Conservation (phyloP, 2,329 filamentous ascomycete genomes). For the Fusarium tanahbumbuense region DNA sequence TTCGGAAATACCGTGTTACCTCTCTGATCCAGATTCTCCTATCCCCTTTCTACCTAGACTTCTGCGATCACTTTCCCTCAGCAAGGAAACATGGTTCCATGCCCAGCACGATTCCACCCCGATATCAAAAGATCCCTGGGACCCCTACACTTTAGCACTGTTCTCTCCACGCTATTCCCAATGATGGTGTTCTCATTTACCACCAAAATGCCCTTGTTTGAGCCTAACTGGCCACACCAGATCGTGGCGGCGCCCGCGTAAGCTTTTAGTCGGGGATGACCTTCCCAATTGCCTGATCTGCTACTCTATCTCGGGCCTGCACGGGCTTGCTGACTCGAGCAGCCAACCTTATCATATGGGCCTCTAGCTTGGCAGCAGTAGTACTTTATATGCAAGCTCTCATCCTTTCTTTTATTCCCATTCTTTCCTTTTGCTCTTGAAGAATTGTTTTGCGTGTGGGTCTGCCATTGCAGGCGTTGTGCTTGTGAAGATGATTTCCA, state of each 20-base stretch:
- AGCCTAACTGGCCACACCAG: not conserved
- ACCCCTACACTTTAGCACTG: not conserved
- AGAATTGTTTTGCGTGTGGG: not conserved
- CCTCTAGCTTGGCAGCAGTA: not conserved
- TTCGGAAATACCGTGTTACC: not conserved
- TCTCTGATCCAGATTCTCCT: not conserved
- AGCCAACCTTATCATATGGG: not conserved
- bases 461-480: not conserved
- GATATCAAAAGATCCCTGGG: too few relatives aligned
- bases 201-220: not conserved
- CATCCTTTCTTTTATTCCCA: too few relatives aligned
- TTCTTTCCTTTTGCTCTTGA: too few relatives aligned
- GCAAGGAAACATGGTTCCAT: not conserved
- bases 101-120: not conserved
- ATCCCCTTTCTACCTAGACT: not conserved
- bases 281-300: not conserved
- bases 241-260: not conserved
- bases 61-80: too few relatives aligned
- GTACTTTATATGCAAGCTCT: not conserved
- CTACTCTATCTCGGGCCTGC: not conserved
- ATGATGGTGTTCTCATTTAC: not conserved
- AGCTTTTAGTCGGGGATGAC: not conserved
- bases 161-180: not conserved
- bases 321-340: not conserved
- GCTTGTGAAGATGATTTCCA: conserved; percentile 5